Conservation (phyloP, 176 grass and related monocot species). For the Triticum dicoccoides region DNA sequence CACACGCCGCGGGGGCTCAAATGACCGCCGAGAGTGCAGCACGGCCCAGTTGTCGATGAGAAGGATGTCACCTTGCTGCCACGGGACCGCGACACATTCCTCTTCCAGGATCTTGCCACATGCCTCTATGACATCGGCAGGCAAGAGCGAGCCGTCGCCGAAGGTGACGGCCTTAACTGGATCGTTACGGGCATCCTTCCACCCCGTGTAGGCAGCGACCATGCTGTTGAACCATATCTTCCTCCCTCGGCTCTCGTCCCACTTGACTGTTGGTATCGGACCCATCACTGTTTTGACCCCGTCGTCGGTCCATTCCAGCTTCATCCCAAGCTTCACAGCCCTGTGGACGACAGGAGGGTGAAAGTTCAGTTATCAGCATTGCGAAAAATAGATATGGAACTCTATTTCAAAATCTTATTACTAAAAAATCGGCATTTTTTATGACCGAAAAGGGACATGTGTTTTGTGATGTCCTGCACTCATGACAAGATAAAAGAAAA, state of each 20-base stretch:
- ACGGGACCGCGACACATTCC: constrained; percentile 63
- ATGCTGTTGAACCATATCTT: constrained; percentile 99
- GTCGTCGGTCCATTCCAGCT: constrained; percentile 70
- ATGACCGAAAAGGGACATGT: background rate
- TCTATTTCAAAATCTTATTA: too few species aligned
- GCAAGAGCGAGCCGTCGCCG: constrained; percentile 65
- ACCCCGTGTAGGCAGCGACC: constrained; percentile 92
- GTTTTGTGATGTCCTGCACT: background rate
- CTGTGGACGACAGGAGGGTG: background rate
- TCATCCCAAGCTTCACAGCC: constrained; percentile 70
- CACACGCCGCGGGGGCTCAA: constrained; percentile 73
- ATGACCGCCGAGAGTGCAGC: constrained; percentile 70
- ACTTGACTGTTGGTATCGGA: constrained; percentile 66
- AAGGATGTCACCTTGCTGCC: constrained; percentile 76
- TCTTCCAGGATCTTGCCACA: constrained; percentile 74
- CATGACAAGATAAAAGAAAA: background rate
- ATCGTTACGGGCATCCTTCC: constrained; percentile 86
- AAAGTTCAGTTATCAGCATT: background rate
- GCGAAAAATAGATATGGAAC: background rate
- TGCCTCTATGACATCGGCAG: constrained; percentile 53
- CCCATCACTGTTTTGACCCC: constrained; percentile 88
- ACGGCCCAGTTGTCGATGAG: constrained; percentile 85
- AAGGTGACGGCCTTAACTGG: constrained; percentile 82
- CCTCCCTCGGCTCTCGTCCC: constrained; percentile 54
- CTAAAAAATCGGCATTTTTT: too few species aligned